A percentile compares a stretch with the other conserved stretches of the same genome.
These are phyloP conservation scores for Tylopilus felleus DNA, from an alignment of 768 basidiomycete species.

Conservation along the genomic window DNA sequence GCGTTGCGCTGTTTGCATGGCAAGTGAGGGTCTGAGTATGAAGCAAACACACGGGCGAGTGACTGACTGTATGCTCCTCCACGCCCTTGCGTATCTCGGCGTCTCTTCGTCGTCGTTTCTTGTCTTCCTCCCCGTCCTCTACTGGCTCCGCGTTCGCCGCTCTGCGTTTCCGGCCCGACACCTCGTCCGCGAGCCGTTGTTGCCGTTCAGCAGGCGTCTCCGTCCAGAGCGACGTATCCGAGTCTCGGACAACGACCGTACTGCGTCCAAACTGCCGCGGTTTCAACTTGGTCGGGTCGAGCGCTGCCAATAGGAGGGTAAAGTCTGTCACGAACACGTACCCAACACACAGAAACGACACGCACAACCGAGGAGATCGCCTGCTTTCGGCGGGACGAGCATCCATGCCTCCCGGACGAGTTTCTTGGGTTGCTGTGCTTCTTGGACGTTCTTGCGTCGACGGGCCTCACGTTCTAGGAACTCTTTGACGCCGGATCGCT, in stretches of 20 bases:
- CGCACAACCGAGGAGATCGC: conserved; percentile 76
- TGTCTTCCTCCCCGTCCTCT: conserved; percentile 34
- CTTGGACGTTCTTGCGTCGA: conserved; percentile 69
- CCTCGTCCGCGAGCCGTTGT: conserved; percentile 89
- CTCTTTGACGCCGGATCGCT: conserved; percentile 67
- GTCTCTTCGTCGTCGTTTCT: conserved; percentile 61
- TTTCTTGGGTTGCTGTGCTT: conserved; percentile 73
- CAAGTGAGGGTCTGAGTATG: background rate
- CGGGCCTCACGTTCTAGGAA: conserved; percentile 86
- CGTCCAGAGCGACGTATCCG: conserved; percentile 83
- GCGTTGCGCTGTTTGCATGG: conserved; percentile 37
- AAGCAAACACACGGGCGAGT: background rate
- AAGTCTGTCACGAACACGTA: background rate
- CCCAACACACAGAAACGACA: conserved; percentile 9
- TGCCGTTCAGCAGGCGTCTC: conserved; percentile 94
- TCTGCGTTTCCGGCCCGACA: conserved; percentile 84
- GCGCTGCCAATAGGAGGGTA: conserved; percentile 40
- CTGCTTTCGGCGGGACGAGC: conserved; percentile 86
- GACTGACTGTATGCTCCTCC: conserved; percentile 72
- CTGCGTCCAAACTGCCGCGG: conserved; percentile 75
- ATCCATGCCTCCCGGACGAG: conserved; percentile 95
- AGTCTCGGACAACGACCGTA: conserved; percentile 36
- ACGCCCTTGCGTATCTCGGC: conserved; percentile 69
- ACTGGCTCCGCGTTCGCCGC: conserved; percentile 51
- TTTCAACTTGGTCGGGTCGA: conserved; percentile 85